A percentile compares a stretch with the other conserved stretches of the same genome.
Conservation (phyloP, 2,329 filamentous ascomycete species). For the Fusarium protoensiforme region DNA sequence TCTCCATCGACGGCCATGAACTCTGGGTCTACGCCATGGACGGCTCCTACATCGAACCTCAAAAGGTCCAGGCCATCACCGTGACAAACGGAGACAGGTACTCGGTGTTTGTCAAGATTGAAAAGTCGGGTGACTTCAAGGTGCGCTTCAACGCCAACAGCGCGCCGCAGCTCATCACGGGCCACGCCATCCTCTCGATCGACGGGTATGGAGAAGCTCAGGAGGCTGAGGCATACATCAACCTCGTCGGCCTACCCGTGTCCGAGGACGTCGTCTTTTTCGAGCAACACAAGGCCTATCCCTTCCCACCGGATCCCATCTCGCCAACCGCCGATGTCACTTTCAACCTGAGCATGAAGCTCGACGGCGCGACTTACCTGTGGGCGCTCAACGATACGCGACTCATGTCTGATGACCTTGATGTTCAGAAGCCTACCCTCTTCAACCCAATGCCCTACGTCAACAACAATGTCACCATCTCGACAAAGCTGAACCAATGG, state of each 20-base stretch:
- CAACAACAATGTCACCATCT: constrained; percentile 59
- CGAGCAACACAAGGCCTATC: constrained; percentile 53
- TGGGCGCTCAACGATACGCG: constrained; percentile 64
- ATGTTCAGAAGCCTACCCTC: constrained; percentile 55
- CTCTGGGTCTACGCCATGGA: constrained; percentile 67
- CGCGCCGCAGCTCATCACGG: constrained; percentile 65
- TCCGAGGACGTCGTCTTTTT: constrained; percentile 57
- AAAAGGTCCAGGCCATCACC: constrained; percentile 58
- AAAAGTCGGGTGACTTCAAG: constrained; percentile 61
- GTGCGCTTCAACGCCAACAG: constrained; percentile 63
- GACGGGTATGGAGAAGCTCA: constrained; percentile 30
- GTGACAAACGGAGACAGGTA: constrained; percentile 64
- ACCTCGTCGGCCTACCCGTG: constrained; percentile 57
- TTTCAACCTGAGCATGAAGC: constrained; percentile 54
- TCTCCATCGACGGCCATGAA: constrained; percentile 63
- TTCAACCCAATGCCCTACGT: constrained; percentile 52
- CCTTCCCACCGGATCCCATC: constrained; percentile 60
- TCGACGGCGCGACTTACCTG: constrained; percentile 57
- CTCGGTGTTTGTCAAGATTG: constrained; percentile 60
- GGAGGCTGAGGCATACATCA: constrained; percentile 57
- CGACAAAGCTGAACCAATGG: constrained; percentile 61
- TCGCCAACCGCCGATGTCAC: constrained; percentile 57
- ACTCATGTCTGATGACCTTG: constrained; percentile 52
- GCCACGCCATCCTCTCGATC: constrained; percentile 60
- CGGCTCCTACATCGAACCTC: constrained; percentile 64